Base-by-base conservation (phyloP, 2,329 filamentous ascomycete genomes). In the Knoxdaviesia capensis region DNA sequence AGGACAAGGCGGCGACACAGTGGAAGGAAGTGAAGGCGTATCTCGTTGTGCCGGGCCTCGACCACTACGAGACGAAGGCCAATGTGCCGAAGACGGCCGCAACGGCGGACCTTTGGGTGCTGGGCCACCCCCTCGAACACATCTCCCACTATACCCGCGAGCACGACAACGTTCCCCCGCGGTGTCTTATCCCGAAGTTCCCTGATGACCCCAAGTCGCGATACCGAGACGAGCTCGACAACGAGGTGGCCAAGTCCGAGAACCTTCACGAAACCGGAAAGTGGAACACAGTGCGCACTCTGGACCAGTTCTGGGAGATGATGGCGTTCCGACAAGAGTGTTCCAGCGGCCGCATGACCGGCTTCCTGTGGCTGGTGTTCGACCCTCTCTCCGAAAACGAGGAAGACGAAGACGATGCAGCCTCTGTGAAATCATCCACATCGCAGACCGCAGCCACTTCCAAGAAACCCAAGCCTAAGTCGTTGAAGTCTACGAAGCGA, bases 251-350 rank as follows among this genome's bases (percentile, higher is more conserved):
- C 1, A 72, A 73, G 31, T 65, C 70, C 2, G 60, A 60, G 5
- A 61, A 61, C 42, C 60, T 69, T 48, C 70, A 72, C 48, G 67
- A 64, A 30, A 61, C 63, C 3, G 81, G 81, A 0, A 68, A 73
- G 44, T 98, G 90, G 90, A 81, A 77, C 54, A 86, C 80, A 45
- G 77, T 94, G 29, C 78, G 71, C 54, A 81, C 76, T 0, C 62
- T 98, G 36, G 82, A 87, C n/a, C 77, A 87, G 50, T 98, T 98
- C 53, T 98, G 90, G 90, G 90, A 98, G 47, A 81, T 93, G 70
- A 96, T 98, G 88, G 80, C 87, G 0, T 96, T 83, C 54, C 70
- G 90, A 44, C 90, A 96, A 56, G 90, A 98, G 54, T 98, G 90
- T 54, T 94, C 87, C 1, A 84, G 86, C 33, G 92, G 90, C 0